Base-by-base conservation (phyloP, 108 stramenopile genomes). In the Discostella stelligeroides region DNA sequence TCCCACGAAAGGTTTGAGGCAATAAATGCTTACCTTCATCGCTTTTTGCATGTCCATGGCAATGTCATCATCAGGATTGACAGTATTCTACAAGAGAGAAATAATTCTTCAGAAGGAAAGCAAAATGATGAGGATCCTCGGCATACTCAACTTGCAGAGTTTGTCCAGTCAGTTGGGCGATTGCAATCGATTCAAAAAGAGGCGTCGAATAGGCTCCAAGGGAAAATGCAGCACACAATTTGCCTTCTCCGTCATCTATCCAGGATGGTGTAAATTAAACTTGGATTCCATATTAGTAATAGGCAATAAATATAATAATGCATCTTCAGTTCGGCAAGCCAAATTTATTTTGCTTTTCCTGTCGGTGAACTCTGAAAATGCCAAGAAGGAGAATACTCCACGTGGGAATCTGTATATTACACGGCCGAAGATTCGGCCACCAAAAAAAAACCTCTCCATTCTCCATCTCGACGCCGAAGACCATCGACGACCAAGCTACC, bases 21-120 rank as follows among this genome's bases (percentile, higher is more conserved):
- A 11, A 79, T 95, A 37, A 90, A 92, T 83, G 94, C 94, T 12
- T 95, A 95, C 51, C 55, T 95, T 41, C 91, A 92, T 76, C 86
- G 94, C 25, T 95, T 92, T 73, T 72, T 95, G 59, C 72, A 85
- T 62, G 66, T 91, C 39, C 94, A 95, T 79, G 70, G 86, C 13
- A 82, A 53, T 23, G 68, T 88, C 10, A 75, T 95, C 20, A 85
- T 86, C 43, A 76, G 76, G 17, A 82, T 94, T 65, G 84, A 90
- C 21, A 79, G 81, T 21, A 45, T 20, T 46, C 6, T 43, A 8
- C 66, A 57, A 23, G 53, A 63, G 0, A 64, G 55, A 21, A 38
- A 17, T 23, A 18, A 76, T 2, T 15, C 66, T 24, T 63, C 41
- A 45, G 47, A 49, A 67, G 38, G n/a, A n/a, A n/a, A 61, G 21